These are phyloP conservation scores for Madurella mycetomatis DNA, from an alignment of 2,329 filamentous ascomycete genomes.

Conservation along the genomic window DNA sequence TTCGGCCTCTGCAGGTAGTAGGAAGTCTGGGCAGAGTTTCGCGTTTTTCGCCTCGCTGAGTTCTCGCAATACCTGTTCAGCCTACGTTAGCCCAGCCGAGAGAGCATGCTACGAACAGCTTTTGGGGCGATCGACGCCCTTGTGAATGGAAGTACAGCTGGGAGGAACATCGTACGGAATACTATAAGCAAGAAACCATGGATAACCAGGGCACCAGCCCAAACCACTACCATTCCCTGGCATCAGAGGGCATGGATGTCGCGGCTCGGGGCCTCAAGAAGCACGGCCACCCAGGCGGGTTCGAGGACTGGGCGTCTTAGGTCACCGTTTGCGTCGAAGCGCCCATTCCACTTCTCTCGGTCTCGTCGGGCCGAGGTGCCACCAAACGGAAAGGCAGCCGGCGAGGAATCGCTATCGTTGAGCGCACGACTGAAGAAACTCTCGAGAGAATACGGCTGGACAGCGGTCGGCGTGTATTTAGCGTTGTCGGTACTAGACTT, in stretches of 20 bases:
- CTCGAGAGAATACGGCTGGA: conserved; percentile 90
- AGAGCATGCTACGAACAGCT: conserved; percentile 21
- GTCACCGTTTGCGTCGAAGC: conserved; percentile 17
- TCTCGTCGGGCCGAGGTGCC: conserved; percentile 21
- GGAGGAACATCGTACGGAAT: conserved; percentile 5
- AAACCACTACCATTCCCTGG: conserved; percentile 5
- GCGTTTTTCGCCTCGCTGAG: neutral
- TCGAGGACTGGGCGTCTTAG: conserved; percentile 4
- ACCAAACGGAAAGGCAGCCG: conserved; percentile 5
- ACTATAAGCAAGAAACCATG: conserved; percentile 6
- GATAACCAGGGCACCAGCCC: conserved; percentile 4
- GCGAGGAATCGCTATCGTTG: conserved; percentile 45
- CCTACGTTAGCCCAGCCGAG: neutral
- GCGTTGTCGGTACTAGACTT: conserved; percentile 81
- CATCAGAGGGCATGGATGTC: conserved; percentile 17
- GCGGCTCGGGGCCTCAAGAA: conserved; percentile 15
- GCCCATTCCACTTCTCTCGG: conserved; percentile 29
- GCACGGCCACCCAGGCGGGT: conserved; percentile 3
- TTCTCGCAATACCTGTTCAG: neutral
- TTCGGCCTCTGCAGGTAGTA: neutral
- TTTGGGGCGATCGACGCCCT: conserved; percentile 19
- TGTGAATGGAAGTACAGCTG: conserved; percentile 7
- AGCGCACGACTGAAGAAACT: conserved; percentile 75
- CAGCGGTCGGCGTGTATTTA: conserved; percentile 87
- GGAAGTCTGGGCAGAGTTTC: neutral